Percentiles rank a stretch among this genome's conserved stretches.
Conservation (phyloP, 805 yeast species). For the Kazachstania taianensis region DNA sequence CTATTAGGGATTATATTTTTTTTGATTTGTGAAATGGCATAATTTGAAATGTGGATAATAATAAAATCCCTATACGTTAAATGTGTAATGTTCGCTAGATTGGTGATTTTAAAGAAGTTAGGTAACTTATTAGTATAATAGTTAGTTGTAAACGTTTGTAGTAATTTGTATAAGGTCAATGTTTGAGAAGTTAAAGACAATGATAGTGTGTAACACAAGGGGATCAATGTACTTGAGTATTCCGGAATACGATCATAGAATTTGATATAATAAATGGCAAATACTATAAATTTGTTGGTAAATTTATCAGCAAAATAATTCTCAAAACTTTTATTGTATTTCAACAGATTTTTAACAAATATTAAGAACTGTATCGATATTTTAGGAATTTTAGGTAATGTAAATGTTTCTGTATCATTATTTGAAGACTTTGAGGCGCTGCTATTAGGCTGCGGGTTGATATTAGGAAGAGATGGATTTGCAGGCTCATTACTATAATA, state of each 20-base stretch:
- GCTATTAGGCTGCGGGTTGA: not conserved
- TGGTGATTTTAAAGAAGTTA: conserved; percentile 35
- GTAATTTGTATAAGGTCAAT: conserved; percentile 30
- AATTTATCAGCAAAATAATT: conserved; percentile 35
- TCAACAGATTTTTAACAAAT: conserved; percentile 66
- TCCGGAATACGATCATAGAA: conserved; percentile 28
- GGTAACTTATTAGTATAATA: conserved; percentile 45
- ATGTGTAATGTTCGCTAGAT: conserved; percentile 28
- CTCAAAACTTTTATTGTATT: conserved; percentile 55
- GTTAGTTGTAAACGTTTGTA: conserved; percentile 36
- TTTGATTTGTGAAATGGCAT: conserved; percentile 33
- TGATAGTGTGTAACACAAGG: conserved; percentile 42
- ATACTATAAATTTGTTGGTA: conserved; percentile 44
- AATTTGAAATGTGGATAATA: conserved; percentile 40
- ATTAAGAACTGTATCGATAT: conserved; percentile 53
- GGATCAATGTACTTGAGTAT: conserved; percentile 30
- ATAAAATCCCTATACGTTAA: conserved; percentile 56
- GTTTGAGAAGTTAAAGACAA: conserved; percentile 39
- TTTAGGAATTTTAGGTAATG: conserved; percentile 31
- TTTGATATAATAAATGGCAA: conserved; percentile 47
- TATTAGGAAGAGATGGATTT: conserved; percentile 3
- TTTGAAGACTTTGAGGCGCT: not conserved
- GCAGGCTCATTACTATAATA: no score
- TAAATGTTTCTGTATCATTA: conserved; percentile 8
- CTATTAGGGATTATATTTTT: conserved; percentile 28